Base-by-base conservation (phyloP, 768 basidiomycete species). In the Phanerochaete carnosa region DNA sequence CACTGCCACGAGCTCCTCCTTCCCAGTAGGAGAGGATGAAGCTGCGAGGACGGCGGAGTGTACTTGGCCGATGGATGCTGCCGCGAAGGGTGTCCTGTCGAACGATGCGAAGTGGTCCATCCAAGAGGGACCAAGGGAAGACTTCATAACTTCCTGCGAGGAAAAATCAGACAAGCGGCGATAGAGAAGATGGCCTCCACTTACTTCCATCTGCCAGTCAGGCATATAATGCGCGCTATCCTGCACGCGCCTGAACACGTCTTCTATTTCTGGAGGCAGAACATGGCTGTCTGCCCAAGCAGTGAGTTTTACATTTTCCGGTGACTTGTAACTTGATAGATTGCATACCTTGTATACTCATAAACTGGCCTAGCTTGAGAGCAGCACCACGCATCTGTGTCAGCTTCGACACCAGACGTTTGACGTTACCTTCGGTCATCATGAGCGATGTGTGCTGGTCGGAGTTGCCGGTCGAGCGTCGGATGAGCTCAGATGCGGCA, bases 171-270 rank as follows among this genome's bases (percentile, higher is more conserved):
- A n/a, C n/a, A n/a, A n/a, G n/a, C n/a, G n/a, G n/a, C n/a, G n/a
- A n/a, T n/a, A n/a, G n/a, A n/a, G n/a, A n/a, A n/a, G n/a, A n/a
- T n/a, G n/a, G n/a, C n/a, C n/a, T n/a, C n/a, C n/a, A n/a, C n/a
- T 22, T 16, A 93, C 95, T 84, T 95, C 91, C 87, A 98, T 90
- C 71, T 99, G 96, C 90, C 91, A 95, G 65, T 96, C 90, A 0
- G 96, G 96, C 96, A 99, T 99, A 71, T 98, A 98, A 73, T 99
- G 94, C 1, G 96, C 96, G 65, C 89, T 87, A 65, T 96, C 92
- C 70, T 98, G 96, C 0, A 99, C 95, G 29, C 89, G 79, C 54
- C 94, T 84, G 66, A 99, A 87, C 30, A 99, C 89, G 57, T 84
- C 81, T 68, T 98, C 95, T 2, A 98, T 74, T 64, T 96, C 94